Base-by-base conservation (phyloP, 2,329 filamentous ascomycete species). In the Cladosporium halotolerans region DNA sequence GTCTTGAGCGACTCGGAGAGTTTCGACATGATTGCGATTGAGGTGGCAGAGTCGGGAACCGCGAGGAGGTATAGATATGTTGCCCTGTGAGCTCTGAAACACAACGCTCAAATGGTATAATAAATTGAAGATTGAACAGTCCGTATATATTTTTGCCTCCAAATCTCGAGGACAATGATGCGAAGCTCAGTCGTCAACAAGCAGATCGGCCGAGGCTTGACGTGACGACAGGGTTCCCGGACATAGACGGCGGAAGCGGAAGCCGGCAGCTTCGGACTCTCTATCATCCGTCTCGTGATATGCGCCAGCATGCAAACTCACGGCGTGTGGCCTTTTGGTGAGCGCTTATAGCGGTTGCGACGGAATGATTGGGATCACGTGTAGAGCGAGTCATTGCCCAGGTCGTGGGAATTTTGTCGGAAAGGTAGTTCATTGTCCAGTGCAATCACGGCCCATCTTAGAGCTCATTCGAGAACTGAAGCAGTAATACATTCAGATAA, bases 1-100 rank as follows among this genome's bases (percentile, higher is more conserved):
- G 82, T 78, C 72, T 90, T 91, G 61, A 92, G 77, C 46, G 81
- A 72, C 1, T 80, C 75, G 1, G 86, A 87, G 16, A 92, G 78
- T 68, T 88, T 90, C 6, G 86, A 83, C 86, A 89, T 89, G 60
- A 14, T 50, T 14, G 40, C 13, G 19, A 42, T 42, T 43, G 3
- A 16, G 10, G 3, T 7, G 14, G 13, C 19, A 16, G 14, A 33
- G 3, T 11, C 23, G 4, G 18, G 9, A 43, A 42, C 9, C 4
- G 34, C 34, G n/a, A 23, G 41, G 32, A 16, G 9, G 7, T 33
- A 32, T 18, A 23, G n/a, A 16, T 46, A 16, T 34, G 7, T 2
- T 23, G 11, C 9, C 3, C 9, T 11, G 34, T 16, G n/a, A n/a
- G 34, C n/a, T 7, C 23, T 5, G 7, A 28, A 5, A 7, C 23